Base-by-base conservation (phyloP, 306 rosid species). In the Arachis stenosperma region DNA sequence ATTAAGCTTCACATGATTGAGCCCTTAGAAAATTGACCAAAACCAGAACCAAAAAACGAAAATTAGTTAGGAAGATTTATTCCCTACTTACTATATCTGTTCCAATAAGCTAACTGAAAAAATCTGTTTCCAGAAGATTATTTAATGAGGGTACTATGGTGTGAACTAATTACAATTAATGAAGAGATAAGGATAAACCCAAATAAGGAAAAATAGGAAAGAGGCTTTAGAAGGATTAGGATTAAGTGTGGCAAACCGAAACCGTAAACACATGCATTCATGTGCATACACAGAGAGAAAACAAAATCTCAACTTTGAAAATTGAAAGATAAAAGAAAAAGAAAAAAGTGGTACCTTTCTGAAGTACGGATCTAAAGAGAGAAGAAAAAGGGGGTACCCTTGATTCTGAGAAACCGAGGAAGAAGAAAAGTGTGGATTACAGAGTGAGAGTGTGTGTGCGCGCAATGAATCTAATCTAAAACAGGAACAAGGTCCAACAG, bases 261-360 rank as follows among this genome's bases (percentile, higher is more conserved):
- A 55, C 44, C 14, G 13, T 9, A 52, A 29, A 30, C 62, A 60
- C 37, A 29, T 36, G 51, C 9, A 52, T 22, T 63, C 55, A 52
- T 63, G 22, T n/a, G 53, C 43, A 74, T 17, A 62, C 65, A 59
- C 2, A 63, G 59, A 64, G 55, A 15, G 37, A 1, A 17, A 11
- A 59, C 33, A 3, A 6, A 44, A 50, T 22, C 40, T 7, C 57
- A 7, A 9, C 2, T 71, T 12, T 15, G 6, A 74, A 1, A 11
- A 9, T 54, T 46, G 43, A 65, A 59, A 40, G 46, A 63, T 43
- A 50, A 7, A 8, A 10, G 69, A 13, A n/a, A 48, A 6, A 4
- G 14, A 50, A 61, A 69, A 78, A 57, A 63, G 46, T 50, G 53
- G 44, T 12, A 60, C 78, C 75, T 81, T 84, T 57, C 0, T 6